Conservation (phyloP, 2,329 filamentous ascomycete species). For the Clonostachys sp. region DNA sequence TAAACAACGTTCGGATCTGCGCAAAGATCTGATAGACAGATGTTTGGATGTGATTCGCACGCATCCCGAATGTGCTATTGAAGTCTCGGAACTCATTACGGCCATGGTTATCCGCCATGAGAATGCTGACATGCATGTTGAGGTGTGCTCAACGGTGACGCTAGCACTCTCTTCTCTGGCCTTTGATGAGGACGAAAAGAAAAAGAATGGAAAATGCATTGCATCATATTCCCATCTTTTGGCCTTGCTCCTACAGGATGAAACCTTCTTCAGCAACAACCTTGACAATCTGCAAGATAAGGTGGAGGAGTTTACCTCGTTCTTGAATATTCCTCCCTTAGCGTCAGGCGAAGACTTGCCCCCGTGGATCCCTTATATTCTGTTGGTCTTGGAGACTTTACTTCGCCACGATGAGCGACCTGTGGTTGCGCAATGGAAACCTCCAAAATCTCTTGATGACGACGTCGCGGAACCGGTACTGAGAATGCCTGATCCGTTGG, state of each 20-base stretch:
- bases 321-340: slow-evolving; percentile 67
- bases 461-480: slow-evolving; percentile 50
- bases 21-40: slow-evolving; percentile 77
- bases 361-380: slow-evolving; percentile 86
- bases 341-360: slow-evolving; percentile 73
- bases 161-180: slow-evolving; percentile 73
- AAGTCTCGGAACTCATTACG: slow-evolving; percentile 81
- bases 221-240: slow-evolving; percentile 90
- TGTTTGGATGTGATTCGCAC: slow-evolving; percentile 86
- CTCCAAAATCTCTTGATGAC: slow-evolving; percentile 45
- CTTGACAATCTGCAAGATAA: slow-evolving; percentile 71
- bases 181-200: slow-evolving; percentile 55
- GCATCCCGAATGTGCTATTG: slow-evolving; percentile 84
- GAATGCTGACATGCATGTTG: slow-evolving; percentile 53
- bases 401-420: slow-evolving; percentile 88
- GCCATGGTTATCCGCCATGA: slow-evolving; percentile 61
- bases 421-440: slow-evolving; percentile 65
- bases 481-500: slow-evolving; percentile 51
- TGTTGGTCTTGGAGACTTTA: slow-evolving; percentile 85
- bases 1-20: slow-evolving; percentile 65
- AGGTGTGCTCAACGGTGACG: slow-evolving; percentile 78
- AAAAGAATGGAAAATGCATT: slow-evolving; percentile 59
- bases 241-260: slow-evolving; percentile 80
- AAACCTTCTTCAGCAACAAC: slow-evolving; percentile 73
- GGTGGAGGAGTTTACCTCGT: slow-evolving; percentile 70